Conservation (phyloP, 805 yeast species). For the Starmerella apicola region DNA sequence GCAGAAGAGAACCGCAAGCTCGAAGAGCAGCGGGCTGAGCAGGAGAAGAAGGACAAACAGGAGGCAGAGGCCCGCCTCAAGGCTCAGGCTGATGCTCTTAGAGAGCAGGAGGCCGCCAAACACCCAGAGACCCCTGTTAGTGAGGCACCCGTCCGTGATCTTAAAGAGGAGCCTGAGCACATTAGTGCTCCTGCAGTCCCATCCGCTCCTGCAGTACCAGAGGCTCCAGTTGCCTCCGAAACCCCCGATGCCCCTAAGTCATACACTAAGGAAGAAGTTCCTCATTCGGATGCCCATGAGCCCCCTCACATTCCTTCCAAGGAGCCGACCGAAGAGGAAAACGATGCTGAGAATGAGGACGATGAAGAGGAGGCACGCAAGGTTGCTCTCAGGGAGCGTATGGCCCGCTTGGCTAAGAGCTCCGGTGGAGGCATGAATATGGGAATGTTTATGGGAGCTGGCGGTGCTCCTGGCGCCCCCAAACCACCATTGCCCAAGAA, state of each 20-base stretch:
- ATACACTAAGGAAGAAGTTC: neutral
- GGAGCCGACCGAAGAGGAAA: constrained; percentile 3
- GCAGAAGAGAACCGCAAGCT: constrained; percentile 4
- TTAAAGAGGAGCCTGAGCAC: neutral
- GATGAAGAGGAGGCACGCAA: constrained; percentile 47
- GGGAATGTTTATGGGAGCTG: constrained; percentile 22
- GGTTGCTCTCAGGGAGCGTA: constrained; percentile 70
- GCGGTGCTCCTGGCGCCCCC: constrained; percentile 2
- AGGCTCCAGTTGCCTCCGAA: neutral
- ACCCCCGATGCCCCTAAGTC: too few species aligned
- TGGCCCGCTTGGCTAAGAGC: constrained; percentile 93
- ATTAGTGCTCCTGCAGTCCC: too few species aligned
- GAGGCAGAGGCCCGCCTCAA: neutral
- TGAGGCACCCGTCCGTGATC: neutral
- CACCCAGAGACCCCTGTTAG: neutral
- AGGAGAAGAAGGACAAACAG: constrained; percentile 6
- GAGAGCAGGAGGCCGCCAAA: neutral
- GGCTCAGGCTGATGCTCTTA: constrained; percentile 6
- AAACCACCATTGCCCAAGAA: constrained; percentile 2
- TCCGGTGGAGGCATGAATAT: constrained; percentile 67
- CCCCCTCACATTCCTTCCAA: neutral
- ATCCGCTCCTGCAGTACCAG: too few species aligned
- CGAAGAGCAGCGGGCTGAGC: constrained; percentile 1
- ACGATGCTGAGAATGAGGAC: constrained; percentile 22
- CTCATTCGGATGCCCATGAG: neutral